A percentile compares a stretch with the other conserved stretches of the same genome.
Conservation (phyloP, 176 grass and related monocot species). For the Areca catechu region DNA sequence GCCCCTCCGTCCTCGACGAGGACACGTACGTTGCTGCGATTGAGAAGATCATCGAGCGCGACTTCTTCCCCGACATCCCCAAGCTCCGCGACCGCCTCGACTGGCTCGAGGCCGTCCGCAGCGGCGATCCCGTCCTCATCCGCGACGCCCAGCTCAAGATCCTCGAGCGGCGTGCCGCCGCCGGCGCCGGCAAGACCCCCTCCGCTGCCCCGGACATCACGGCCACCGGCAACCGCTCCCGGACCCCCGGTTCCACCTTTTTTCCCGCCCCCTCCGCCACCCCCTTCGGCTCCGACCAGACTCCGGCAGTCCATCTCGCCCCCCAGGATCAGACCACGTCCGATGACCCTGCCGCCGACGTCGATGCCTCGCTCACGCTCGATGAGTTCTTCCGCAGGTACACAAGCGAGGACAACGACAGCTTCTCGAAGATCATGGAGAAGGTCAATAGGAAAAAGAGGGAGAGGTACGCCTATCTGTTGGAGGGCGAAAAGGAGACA, state of each 20-base stretch:
- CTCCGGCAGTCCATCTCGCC: constrained; percentile 14
- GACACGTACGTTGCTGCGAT: constrained; percentile 72
- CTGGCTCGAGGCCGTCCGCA: constrained; percentile 80
- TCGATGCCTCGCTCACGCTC: constrained; percentile 47
- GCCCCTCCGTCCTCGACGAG: constrained; percentile 67
- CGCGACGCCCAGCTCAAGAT: constrained; percentile 93
- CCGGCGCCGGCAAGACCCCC: constrained; percentile 13
- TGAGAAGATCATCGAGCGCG: constrained; percentile 86
- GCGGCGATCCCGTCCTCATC: constrained; percentile 74
- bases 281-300: constrained; percentile 22
- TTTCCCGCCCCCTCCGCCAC: constrained; percentile 57
- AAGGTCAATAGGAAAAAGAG: constrained; percentile 73
- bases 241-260: constrained; percentile 44
- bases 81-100: constrained; percentile 82
- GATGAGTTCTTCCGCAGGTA: constrained; percentile 64
- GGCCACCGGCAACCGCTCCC: not conserved
- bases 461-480: constrained; percentile 67
- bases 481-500: constrained; percentile 27
- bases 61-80: constrained; percentile 89
- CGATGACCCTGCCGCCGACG: constrained; percentile 24
- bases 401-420: constrained; percentile 97
- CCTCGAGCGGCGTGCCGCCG: constrained; percentile 48
- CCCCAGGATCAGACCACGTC: not conserved
- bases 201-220: not conserved
- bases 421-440: constrained; percentile 77